These are phyloP conservation scores for Nicotiana knightiana DNA, from an alignment of 257 asterid genomes.

Conservation along the genomic window DNA sequence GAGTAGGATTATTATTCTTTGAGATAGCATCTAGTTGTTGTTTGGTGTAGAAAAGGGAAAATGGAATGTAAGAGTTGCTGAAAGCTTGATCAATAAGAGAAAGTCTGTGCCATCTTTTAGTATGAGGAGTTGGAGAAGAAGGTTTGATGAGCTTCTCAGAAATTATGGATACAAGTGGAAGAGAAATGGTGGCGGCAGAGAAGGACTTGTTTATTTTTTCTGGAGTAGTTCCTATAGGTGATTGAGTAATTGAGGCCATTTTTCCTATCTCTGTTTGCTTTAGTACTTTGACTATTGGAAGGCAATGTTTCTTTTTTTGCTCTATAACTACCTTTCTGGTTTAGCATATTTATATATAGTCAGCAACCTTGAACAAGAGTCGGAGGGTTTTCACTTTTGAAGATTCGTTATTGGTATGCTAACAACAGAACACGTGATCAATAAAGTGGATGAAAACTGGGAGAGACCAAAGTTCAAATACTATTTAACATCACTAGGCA, in stretches of 20 bases:
- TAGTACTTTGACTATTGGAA: too few relatives aligned
- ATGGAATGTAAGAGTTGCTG: neutral
- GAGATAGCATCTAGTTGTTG: neutral
- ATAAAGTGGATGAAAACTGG: too few relatives aligned
- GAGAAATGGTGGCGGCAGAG: too few relatives aligned
- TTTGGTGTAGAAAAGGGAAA: constrained; percentile 2
- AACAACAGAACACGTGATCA: too few relatives aligned
- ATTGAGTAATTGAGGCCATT: neutral
- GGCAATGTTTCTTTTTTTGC: neutral
- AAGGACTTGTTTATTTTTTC: too few relatives aligned
- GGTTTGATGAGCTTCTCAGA: neutral
- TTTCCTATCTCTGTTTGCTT: neutral
- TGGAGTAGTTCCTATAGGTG: too few relatives aligned
- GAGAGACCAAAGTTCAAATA: too few relatives aligned
- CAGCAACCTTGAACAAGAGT: neutral
- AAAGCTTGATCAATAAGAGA: neutral
- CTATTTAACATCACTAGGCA: too few relatives aligned
- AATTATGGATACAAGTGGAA: neutral
- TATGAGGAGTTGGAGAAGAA: neutral
- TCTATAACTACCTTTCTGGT: neutral
- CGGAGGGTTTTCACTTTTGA: too few relatives aligned
- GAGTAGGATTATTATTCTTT: neutral
- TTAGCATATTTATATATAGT: neutral
- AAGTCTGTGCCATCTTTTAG: neutral
- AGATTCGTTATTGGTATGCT: too few relatives aligned